Evolutionary conservation across 106 monocot genomes (phyloP), one percentile per base, ranked within the genome.

Genomic region (Dendrobium huoshanense): DNA sequence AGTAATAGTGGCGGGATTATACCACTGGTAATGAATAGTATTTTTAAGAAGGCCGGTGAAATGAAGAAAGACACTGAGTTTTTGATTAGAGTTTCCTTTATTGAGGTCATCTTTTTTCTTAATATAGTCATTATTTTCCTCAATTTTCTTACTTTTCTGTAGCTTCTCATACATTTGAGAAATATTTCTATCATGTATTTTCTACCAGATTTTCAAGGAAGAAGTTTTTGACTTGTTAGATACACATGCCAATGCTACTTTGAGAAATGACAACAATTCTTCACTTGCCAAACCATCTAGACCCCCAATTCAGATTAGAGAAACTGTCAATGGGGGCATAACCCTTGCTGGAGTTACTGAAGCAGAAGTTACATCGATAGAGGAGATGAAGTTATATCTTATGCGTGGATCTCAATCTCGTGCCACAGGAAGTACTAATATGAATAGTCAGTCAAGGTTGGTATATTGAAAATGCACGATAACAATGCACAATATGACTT

Each of bases 371-470:
- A 85, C 79, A 49, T 88, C 95, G 33, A 93, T 88, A 59, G 95
- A 95, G 78, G 99, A 99, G 86, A 99, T 99, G 99, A 86, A 90
- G 58, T 87, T 91, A 24, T 93, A 78, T 87, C 75, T 99, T 20
- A 56, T 87, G 9, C 91, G 93, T 78, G 99, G 99, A 51, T 99
- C 99, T 9, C 58, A 90, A 19, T 87, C 85, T 48, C 95, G 99
- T 85, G 99, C 99, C 29, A 99, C 99, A 7, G 99, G 88, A 73
- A 93, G 95, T 80, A 99, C 99, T 31, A 92, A 99, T 49, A 99
- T 99, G 99, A 99, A 99, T 80, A 99, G 93, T 70, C 99, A 99
- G 74, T 99, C 99, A 31, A 99, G 99, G 99, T 95, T 78, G 41
- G 74, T 77, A 13, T 78, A 9, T 18, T 27, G 29, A 22, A 42